Evolutionary conservation across 805 yeast species (phyloP).

Genomic region (Lipomyces mesembrius): DNA sequence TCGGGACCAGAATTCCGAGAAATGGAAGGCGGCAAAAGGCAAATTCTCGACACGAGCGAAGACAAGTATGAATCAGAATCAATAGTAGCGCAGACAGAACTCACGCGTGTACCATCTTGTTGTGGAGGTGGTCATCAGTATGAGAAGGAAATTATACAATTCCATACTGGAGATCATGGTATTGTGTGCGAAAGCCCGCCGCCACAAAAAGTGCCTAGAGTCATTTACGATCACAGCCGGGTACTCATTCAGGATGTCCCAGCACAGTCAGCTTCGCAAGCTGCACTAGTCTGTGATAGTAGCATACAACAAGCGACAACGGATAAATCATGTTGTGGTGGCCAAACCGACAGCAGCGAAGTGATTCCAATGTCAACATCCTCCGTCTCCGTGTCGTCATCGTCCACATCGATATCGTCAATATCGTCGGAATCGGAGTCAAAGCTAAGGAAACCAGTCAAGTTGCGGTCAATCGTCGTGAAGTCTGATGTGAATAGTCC

Average conservation of each 20-base stretch:
- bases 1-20: slow-evolving; percentile 9
- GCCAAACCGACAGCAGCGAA: neutral
- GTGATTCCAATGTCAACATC: neutral
- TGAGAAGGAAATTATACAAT: neutral
- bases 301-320: neutral
- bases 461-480: slow-evolving; percentile 28
- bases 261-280: neutral
- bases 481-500: slow-evolving; percentile 23
- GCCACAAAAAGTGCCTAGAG: slow-evolving; percentile 2
- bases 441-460: slow-evolving; percentile 14
- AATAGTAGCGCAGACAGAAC: neutral
- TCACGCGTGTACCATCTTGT: neutral
- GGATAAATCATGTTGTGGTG: neutral
- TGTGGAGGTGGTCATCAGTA: neutral
- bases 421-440: neutral
- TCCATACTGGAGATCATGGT: neutral
- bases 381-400: slow-evolving; percentile 5
- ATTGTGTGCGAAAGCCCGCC: neutral
- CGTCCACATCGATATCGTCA: slow-evolving; percentile 3
- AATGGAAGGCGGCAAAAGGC: slow-evolving; percentile 13
- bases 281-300: neutral
- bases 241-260: slow-evolving; percentile 16
- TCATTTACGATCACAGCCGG: slow-evolving; percentile 20
- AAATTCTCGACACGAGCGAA: slow-evolving; percentile 13
- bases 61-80: neutral